phyloP scores from a whole-genome alignment of 1,139 yeast species.

The Ashbya aceris region DNA sequence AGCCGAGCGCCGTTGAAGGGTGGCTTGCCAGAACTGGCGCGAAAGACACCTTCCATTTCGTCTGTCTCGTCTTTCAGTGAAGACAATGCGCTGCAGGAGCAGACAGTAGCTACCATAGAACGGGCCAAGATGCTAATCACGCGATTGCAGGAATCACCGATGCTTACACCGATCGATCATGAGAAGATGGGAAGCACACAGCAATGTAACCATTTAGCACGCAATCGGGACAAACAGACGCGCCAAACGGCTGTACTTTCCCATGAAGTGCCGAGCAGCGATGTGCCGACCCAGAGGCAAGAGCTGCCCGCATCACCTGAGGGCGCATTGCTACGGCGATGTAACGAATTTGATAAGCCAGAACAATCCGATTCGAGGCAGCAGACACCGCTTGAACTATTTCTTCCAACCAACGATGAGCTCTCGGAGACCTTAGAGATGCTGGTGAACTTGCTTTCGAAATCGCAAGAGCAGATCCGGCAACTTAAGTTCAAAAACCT shows the following conservation, averaged over 20 bases:
- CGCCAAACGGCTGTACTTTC: too few species aligned
- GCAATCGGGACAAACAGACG: too few species aligned
- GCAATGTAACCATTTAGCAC: too few species aligned
- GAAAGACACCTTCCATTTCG: slow-evolving; percentile 5
- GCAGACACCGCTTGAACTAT: background rate
- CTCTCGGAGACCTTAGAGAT: slow-evolving; percentile 9
- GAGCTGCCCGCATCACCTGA: too few species aligned
- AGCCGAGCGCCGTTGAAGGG: background rate
- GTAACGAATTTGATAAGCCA: too few species aligned
- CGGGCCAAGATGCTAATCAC: slow-evolving; percentile 1
- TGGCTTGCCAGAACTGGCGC: background rate
- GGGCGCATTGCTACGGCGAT: too few species aligned
- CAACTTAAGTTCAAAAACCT: slow-evolving; percentile 34
- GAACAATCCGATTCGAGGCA: too few species aligned
- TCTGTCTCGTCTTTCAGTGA: slow-evolving; percentile 2
- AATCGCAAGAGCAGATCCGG: slow-evolving; percentile 19
- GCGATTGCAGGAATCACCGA: background rate
- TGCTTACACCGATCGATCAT: background rate
- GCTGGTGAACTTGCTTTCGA: slow-evolving; percentile 12
- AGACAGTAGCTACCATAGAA: slow-evolving; percentile 5
- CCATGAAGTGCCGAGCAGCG: too few species aligned
- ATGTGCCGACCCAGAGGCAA: too few species aligned
- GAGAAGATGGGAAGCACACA: background rate
- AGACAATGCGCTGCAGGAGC: slow-evolving; percentile 6
- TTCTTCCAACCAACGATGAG: slow-evolving; percentile 6